Evolutionary conservation across 2,329 filamentous ascomycete species (phyloP).

Genomic region (Penicillium sp.): DNA sequence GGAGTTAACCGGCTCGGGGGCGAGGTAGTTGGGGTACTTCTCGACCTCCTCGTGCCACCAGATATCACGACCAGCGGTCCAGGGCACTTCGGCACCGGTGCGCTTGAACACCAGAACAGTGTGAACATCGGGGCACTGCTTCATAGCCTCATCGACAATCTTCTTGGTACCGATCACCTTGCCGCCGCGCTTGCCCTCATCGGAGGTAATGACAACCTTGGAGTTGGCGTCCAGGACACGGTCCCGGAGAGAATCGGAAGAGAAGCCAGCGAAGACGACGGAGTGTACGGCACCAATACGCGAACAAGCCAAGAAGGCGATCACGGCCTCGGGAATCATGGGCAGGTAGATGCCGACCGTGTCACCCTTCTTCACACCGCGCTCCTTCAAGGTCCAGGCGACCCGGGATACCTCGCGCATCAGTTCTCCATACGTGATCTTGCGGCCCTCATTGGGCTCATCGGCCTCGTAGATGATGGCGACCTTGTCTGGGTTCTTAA

Average conservation of each 20-base stretch:
- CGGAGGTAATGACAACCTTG: slow-evolving; percentile 92
- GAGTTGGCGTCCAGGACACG: slow-evolving; percentile 87
- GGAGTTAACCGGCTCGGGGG: slow-evolving; percentile 83
- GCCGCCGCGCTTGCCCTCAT: slow-evolving; percentile 96
- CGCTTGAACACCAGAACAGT: slow-evolving; percentile 91
- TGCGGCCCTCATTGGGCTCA: slow-evolving; percentile 81
- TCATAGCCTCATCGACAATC: slow-evolving; percentile 96
- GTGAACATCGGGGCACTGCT: slow-evolving; percentile 86
- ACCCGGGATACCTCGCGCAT: slow-evolving; percentile 86
- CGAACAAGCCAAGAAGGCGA: slow-evolving; percentile 85
- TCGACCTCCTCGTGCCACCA: slow-evolving; percentile 99
- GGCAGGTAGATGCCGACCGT: slow-evolving; percentile 96
- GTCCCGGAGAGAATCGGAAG: slow-evolving; percentile 90
- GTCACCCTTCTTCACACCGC: slow-evolving; percentile 96
- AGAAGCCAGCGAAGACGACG: slow-evolving; percentile 97
- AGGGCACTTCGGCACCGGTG: slow-evolving; percentile 88
- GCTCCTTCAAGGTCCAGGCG: slow-evolving; percentile 85
- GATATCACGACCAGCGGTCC: slow-evolving; percentile 81
- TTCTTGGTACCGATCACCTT: slow-evolving; percentile 98
- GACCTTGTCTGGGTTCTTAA: slow-evolving; percentile 86
- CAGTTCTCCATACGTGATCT: slow-evolving; percentile 88
- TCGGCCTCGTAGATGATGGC: slow-evolving; percentile 99
- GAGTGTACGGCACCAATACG: slow-evolving; percentile 96
- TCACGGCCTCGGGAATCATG: slow-evolving; percentile 95
- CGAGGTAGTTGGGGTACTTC: slow-evolving; percentile 91